Conservation (phyloP, 2,329 filamentous ascomycete species). For the Ascochyta koolunga region DNA sequence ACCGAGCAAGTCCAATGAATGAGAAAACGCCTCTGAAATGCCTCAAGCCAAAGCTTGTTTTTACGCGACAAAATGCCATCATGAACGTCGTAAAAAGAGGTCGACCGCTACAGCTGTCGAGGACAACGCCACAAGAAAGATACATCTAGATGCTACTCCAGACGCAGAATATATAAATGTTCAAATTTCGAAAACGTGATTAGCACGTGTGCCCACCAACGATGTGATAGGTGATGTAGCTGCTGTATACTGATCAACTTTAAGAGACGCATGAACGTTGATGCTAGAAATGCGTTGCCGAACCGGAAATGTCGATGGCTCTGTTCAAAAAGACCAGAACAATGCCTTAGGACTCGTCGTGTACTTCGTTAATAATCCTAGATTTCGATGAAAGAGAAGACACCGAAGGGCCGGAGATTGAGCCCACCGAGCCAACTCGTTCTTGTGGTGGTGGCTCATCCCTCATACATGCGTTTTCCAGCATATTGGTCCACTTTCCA, state of each 20-base stretch:
- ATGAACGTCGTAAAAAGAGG: slow-evolving; percentile 2
- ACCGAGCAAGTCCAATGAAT: background rate
- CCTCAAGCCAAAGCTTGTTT: slow-evolving; percentile 9
- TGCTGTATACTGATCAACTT: slow-evolving; percentile 2
- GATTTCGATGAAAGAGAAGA: slow-evolving; percentile 42
- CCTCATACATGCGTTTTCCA: slow-evolving; percentile 96
- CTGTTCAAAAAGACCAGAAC: slow-evolving; percentile 28
- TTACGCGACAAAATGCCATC: slow-evolving; percentile 6
- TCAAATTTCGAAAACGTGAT: background rate
- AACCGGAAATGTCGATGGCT: slow-evolving; percentile 28
- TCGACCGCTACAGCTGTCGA: background rate
- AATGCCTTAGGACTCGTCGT: slow-evolving; percentile 44
- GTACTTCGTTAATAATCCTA: slow-evolving; percentile 47
- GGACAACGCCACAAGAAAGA: slow-evolving; percentile 4
- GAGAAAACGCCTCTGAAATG: slow-evolving; percentile 11
- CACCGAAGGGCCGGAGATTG: slow-evolving; percentile 36
- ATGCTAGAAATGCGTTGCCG: slow-evolving; percentile 19
- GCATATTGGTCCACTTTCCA: slow-evolving; percentile 98
- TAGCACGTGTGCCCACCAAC: background rate
- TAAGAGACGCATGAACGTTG: background rate
- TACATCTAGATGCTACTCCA: slow-evolving; percentile 8
- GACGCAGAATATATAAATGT: slow-evolving; percentile 3
- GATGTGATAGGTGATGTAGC: background rate
- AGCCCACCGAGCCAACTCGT: slow-evolving; percentile 39
- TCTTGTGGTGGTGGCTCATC: slow-evolving; percentile 72